Base-by-base conservation (phyloP, 371 early-diverging fungal genomes). In the Mucor ambiguus region DNA sequence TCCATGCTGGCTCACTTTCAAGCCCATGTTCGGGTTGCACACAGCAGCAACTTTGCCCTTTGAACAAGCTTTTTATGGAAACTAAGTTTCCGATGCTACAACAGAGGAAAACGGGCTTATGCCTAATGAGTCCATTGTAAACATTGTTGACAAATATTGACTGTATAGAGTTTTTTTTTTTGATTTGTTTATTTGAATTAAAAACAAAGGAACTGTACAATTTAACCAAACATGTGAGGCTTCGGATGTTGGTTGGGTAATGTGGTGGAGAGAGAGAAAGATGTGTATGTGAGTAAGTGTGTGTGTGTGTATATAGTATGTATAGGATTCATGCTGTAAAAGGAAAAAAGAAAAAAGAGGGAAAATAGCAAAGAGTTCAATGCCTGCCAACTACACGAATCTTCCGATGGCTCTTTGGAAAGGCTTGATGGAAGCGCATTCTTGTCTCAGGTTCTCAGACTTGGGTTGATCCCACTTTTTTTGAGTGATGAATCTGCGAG, bases 401-500 rank as follows among this genome's bases (percentile, higher is more conserved):
- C 69, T 67, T 59, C 59, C 61, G 44, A 72, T 68, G 52, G 72
- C 72, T 65, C 72, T 49, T 62, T 68, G 66, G 38, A 58, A 72
- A 30, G 72, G 72, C 46, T 72, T 72, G n/a, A 72, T 72, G 24
- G 72, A 68, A 26, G 72, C 72, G 55, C 87, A 86, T 46, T 83
- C 81, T 16, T 65, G 57, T 43, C 66, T 73, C 64, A 87, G 69
- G 70, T 87, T 87, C 37, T 60, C 75, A 32, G 73, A 64, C 44
- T 61, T 76, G 61, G 85, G 75, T 64, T 82, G 77, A 37, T 60
- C 73, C 71, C 85, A 81, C 61, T 81, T 78, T 61, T 78, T 79
- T 66, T 81, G 77, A 52, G 80, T 67, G 55, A 83, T 81, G 72
- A 86, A 83, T 61, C 75, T 63, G 60, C 81, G 77, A 18, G 85